These are phyloP conservation scores for Fusarium foetens DNA, from an alignment of 2,329 filamentous ascomycete genomes.

Conservation along the genomic window DNA sequence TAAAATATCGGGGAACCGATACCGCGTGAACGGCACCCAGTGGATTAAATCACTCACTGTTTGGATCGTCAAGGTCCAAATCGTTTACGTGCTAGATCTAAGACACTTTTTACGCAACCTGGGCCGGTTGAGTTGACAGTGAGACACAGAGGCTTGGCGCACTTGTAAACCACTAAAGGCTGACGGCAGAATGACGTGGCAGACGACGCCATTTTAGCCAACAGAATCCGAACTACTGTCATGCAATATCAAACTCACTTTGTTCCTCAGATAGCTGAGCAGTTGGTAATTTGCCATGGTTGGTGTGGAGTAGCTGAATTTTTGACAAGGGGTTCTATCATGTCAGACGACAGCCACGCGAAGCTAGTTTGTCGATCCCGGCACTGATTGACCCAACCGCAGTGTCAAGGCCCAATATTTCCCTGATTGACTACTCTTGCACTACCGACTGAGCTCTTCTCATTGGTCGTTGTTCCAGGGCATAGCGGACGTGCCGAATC, in stretches of 20 bases:
- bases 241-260: background rate
- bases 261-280: background rate
- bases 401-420: background rate
- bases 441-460: background rate
- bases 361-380: constrained; percentile 5
- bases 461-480: background rate
- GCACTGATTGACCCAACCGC: background rate
- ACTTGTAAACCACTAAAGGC: background rate
- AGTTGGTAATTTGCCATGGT: background rate
- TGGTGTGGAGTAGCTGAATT: constrained; percentile 4
- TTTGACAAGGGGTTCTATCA: constrained; percentile 1
- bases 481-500: background rate
- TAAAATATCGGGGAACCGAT: background rate
- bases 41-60: background rate
- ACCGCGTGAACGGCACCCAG: background rate
- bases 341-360: background rate
- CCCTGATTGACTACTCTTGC: background rate
- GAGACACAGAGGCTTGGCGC: background rate
- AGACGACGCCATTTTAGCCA: background rate
- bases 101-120: background rate
- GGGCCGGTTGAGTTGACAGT: background rate
- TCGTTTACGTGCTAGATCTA: background rate
- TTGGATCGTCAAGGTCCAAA: background rate
- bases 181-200: constrained; percentile 4
- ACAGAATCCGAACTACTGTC: background rate